Base-by-base conservation (phyloP, 1,284 basidiomycete species). In the Lignosus rhinocerotis region DNA sequence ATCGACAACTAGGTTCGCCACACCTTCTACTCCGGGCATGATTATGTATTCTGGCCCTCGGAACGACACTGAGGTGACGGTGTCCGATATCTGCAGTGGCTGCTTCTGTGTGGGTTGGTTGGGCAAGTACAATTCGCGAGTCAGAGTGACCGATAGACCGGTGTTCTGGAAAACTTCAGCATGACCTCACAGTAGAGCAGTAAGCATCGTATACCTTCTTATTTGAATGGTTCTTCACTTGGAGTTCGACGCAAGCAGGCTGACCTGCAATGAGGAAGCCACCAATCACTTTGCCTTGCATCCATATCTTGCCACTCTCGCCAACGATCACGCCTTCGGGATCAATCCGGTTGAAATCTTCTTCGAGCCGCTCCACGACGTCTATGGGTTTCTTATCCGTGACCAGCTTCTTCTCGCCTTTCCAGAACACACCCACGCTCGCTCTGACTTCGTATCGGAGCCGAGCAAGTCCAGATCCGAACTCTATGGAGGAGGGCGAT, bases 301-400 rank as follows among this genome's bases (percentile, higher is more conserved):
- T 80, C 86, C 88, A 91, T 32, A 92, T 78, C 72, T 88, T 91
- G 9, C 90, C 90, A 61, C 81, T 82, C 69, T 92, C 90, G 0
- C 84, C 86, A 21, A 92, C 82, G 11, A 83, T 78, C 1, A 88
- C 80, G 8, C 76, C 83, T 60, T 88, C 83, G 0, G 83, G 80
- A 21, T 78, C 73, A 11, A 67, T 67, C 3, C 74, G 66, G 19
- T 62, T 66, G 43, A 74, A 69, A 14, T 76, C 72, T 6, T 77
- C 73, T 32, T 80, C 78, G 53, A 76, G 80, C 38, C 72, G 72
- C 67, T 88, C 87, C 1, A 89, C 83, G 3, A 92, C 80, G 49
- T 87, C 83, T 1, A 88, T 77, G n/a, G 81, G 76, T 51, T 78
- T 79, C 59, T 78, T 82, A 62, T 84, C 83, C 3, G 80, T 81